These are phyloP conservation scores for Suillus cothurnatus DNA, from an alignment of 768 basidiomycete genomes.

Conservation along the genomic window DNA sequence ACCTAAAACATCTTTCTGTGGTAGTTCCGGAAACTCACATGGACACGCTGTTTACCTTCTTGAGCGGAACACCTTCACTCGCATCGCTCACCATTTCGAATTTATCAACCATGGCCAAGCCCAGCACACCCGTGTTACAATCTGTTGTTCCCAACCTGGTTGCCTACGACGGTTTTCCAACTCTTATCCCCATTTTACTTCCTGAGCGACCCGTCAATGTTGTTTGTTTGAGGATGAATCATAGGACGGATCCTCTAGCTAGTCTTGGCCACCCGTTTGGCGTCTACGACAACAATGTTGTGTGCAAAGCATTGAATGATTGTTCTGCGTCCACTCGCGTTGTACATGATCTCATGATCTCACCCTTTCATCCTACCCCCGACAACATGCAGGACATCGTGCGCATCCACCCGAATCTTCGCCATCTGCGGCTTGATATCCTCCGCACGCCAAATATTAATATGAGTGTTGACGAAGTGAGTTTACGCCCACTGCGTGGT, in stretches of 20 bases:
- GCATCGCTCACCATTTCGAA: conserved; percentile 3
- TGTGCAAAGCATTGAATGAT: not conserved
- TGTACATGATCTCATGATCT: not conserved
- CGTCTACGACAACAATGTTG: not conserved
- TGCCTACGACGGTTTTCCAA: not conserved
- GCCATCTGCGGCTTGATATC: conserved; percentile 4
- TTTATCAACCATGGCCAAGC: not conserved
- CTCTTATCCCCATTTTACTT: not conserved
- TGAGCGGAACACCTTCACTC: not conserved
- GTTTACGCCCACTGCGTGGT: not conserved
- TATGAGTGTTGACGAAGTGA: not conserved
- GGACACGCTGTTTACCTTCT: not conserved
- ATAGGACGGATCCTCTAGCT: not conserved
- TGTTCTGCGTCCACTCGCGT: not conserved
- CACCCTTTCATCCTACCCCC: conserved; percentile 1
- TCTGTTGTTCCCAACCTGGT: not conserved
- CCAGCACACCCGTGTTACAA: not conserved
- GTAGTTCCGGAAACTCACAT: not conserved
- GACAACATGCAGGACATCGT: conserved; percentile 1
- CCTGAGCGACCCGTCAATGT: not conserved
- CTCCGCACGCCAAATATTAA: not conserved
- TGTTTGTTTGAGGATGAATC: conserved; percentile 2
- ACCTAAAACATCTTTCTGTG: conserved; percentile 1
- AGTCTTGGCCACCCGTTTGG: conserved; percentile 2
- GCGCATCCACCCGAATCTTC: conserved; percentile 2